Evolutionary conservation across 352 stramenopile species (phyloP), one percentile per base, ranked within the genome.

Genomic region (Blastocystis hominis): DNA sequence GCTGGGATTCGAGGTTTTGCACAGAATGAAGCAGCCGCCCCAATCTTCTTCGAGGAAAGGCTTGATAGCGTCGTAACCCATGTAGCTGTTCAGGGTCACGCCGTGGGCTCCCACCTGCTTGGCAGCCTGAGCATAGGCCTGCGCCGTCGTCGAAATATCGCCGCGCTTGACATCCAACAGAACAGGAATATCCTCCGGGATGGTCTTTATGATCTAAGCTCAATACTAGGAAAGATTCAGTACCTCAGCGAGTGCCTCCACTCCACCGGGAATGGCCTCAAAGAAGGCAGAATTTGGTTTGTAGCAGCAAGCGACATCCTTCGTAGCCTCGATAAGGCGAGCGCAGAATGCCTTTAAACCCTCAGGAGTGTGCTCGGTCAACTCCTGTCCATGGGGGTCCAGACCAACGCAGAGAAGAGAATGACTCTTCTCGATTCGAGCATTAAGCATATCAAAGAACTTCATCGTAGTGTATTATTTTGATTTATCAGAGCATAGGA

Each of bases 211-310:
- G 7, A 91, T 84, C 38, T 90, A 72, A 40, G 77, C 10, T 17
- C 86, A 84, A 24, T 59, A 1, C 5, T 42, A 9, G 30, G 13
- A 61, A 55, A 4, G 10, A 54, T 9, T 88, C 80, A 30, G 56
- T 68, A 98, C 95, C 61, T 94, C 90, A 86, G 94, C 91, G 44
- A 99, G 90, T 4, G 95, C 95, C 5, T 90, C 89, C 77, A 95
- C 91, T 64, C 96, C 96, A 50, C 94, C 93, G 9, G 91, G 90
- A 46, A 94, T 79, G 13, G 92, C 92, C 90, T 98, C 96, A 89
- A 99, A 99, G 91, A 99, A 99, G 4, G 97, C 97, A 76, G 95
- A 95, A 91, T 99, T 99, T 40, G 97, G 97, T 91, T 99, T 99
- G 93, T 97, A 99, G 50, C 93, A 94, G 9, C 95, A 94, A 0